Evolutionary conservation across 768 basidiomycete genomes (phyloP), one percentile per base, ranked within the genome.

Genomic region (Boletus edulis): DNA sequence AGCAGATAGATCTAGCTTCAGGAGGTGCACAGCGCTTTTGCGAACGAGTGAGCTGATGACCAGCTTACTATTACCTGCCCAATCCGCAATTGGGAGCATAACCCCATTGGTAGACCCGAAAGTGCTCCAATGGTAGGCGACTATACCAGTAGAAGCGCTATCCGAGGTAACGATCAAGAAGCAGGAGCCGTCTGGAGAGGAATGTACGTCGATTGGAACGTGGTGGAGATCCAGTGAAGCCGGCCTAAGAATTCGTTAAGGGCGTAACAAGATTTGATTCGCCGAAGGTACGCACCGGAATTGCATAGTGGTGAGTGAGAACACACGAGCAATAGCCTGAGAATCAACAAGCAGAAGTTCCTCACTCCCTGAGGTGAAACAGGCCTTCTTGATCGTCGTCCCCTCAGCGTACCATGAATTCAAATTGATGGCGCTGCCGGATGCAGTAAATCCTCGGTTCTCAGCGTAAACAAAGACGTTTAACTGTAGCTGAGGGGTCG

Each of bases 181-280:
- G 59, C 81, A 84, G 7, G 82, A 74, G 0, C 81, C 82, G 44
- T 85, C 84, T 10, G 83, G 81, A 5, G 83, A 75, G 10, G 81
- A 76, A 59, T 68, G 68, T 17, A 78, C 66, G 8, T 66, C 60
- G 0, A 44, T 52, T 0, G 80, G 80, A 13, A 65, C 37, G 13
- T 52, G 55, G 8, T 63, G 59, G 10, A 84, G 68, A 40, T 76
- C 69, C 29, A 83, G 57, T 1, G 76, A 70, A 2, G 81, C 78
- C 2, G 80, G 78, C 31, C 81, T 83, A 41, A 10, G 8, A 52
- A 34, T 15, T 15, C 38, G 20, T 46, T 49, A 52, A 50, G 18
- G 5, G 46, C 32, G 11, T 7, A 20, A 4, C 8, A 22, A 20
- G 20, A 29, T 49, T 7, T 5, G 9, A 38, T 22, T 18, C 5